Evolutionary conservation across 2,329 filamentous ascomycete genomes (phyloP).

Genomic region (Cadophora sp.): DNA sequence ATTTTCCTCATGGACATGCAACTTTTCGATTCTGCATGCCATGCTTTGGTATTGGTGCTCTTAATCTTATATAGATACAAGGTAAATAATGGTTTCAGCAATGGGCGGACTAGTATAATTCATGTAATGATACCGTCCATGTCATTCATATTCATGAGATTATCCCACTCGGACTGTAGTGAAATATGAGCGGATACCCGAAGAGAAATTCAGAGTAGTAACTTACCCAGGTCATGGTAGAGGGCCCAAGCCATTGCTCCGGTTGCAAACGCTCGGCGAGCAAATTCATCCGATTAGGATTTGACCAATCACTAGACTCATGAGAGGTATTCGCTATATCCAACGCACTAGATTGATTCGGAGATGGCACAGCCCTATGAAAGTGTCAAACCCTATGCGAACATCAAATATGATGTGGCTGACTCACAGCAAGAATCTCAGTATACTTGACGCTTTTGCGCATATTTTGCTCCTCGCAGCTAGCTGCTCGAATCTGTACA

Average conservation of each 20-base stretch:
- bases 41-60: no score
- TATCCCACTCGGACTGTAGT: not conserved
- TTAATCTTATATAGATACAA: no score
- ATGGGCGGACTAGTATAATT: no score
- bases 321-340: not conserved
- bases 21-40: no score
- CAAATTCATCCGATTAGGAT: not conserved
- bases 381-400: not conserved
- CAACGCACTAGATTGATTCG: slow-evolving; percentile 14
- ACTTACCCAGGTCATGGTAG: not conserved
- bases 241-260: not conserved
- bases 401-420: no score
- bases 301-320: not conserved
- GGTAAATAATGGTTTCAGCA: no score
- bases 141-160: not conserved
- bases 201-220: not conserved
- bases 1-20: no score
- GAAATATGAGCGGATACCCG: not conserved
- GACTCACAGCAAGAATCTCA: slow-evolving; percentile 26
- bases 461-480: slow-evolving; percentile 26
- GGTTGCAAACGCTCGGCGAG: not conserved
- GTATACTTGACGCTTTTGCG: slow-evolving; percentile 21
- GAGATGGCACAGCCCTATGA: slow-evolving; percentile 13
- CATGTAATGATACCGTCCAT: not conserved
- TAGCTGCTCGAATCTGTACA: slow-evolving; percentile 19